Evolutionary conservation across 176 grass and related monocot genomes (phyloP), one percentile per base, ranked within the genome.

Genomic region (Carex kokanica): DNA sequence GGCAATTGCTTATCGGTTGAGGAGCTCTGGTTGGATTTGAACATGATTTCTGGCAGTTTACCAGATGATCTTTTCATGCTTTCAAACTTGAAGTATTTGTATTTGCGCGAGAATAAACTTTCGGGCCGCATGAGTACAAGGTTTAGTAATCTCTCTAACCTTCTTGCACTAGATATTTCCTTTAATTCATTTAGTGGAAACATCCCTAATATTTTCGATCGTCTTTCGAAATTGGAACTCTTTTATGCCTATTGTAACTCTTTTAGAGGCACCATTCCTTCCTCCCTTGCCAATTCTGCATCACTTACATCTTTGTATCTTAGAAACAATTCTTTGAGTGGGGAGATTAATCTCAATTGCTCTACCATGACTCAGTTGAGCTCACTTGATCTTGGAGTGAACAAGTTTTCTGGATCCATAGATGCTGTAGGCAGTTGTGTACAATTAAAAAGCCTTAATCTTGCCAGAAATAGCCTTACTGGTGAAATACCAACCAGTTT

Each of bases 151-250:
- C 86, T 99, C 64, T 89, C 93, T 79, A 99, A 85, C 86, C 93
- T 99, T 83, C 52, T 60, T 51, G 80, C 70, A 32, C 59, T 99
- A 67, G 96, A 99, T 78, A 88, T 99, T 66, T 95, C 96, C 31
- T 99, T 90, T 77, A 99, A 99, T 90, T 93, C 80, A 12, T 95
- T 99, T 78, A 77, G n/a, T 64, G 96, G 93, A 43, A 81, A 89
- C 10, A 86, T 99, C 79, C 91, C 96, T 8, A 85, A 95, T 91
- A 79, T 93, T 82, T 98, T 99, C 54, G n/a, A 79, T 64, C 86
- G 74, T 62, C 89, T 99, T 71, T 41, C 49, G 32, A 95, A 88
- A 67, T 80, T 99, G 67, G 88, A 93, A 72, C 91, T 83, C 59
- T 90, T 99, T 80, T 91, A 86, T 11, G 90, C 89, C 57, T 88